Base-by-base conservation (phyloP, 2,329 filamentous ascomycete genomes). In the Pseudopithomyces maydicus region DNA sequence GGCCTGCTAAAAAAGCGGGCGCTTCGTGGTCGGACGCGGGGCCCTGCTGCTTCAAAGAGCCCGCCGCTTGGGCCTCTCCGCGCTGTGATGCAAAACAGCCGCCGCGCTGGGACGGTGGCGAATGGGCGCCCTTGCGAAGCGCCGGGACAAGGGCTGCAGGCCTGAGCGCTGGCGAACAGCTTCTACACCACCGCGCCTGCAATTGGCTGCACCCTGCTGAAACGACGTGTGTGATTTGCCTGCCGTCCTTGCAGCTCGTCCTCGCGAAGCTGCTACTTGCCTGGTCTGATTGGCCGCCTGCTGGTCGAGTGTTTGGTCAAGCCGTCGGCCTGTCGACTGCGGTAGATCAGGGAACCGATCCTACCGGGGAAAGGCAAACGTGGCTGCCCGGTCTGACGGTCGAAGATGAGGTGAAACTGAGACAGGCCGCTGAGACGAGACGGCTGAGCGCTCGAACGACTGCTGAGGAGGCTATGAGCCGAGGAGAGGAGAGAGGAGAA, bases 181-280 rank as follows among this genome's bases (percentile, higher is more conserved):
- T 56, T 62, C 59, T 53, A 58, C 53, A 48, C 52, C 55, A 59
- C 46, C 55, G 26, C 48, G 49, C 42, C 54, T 47, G 57, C 60
- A 59, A 64, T 65, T 66, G 64, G 66, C 60, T 66, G 61, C 65
- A 26, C 58, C 48, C 36, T 53, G 64, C 59, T 69, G 70, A 73
- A 74, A 72, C 70, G 64, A 62, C 57, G 57, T 54, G 70, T 74
- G 73, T 74, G 72, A 74, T 73, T 69, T 64, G 68, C 56, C 59
- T 70, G 66, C 58, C 45, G 68, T 63, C 69, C 73, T 70, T 75
- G 73, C 73, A 75, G 70, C 65, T 64, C 56, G 58, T 57, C 60
- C 55, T 53, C 61, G 36, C 61, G 56, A 54, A 48, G 49, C 41
- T 44, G 52, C 54, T 56, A 48, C 43, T 38, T 54, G 54, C 41